Evolutionary conservation across 768 basidiomycete species (phyloP), one percentile per base, ranked within the genome.

Genomic region (Suillus tomentosus): DNA sequence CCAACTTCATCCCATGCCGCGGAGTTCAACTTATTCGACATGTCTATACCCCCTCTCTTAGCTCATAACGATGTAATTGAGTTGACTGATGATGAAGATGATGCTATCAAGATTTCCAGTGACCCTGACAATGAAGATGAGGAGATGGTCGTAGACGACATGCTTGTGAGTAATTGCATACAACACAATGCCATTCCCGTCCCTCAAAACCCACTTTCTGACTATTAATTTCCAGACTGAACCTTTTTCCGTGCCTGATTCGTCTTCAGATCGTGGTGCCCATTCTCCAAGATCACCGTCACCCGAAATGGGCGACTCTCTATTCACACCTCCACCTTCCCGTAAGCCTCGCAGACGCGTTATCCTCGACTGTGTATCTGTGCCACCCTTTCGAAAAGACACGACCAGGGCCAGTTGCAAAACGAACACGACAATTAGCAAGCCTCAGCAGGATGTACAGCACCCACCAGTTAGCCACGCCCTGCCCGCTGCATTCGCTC

Each of bases 261-360:
- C 36, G 13, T 39, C 51, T 59, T 60, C 58, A 22, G 17, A 59
- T 31, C 5, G 31, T 17, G 3, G 14, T 24, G 8, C 65, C 17
- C 13, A 15, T 15, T 39, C 2, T 17, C 62, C 64, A 24, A 50
- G 48, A 48, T 57, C 75, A 5, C 55, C 67, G 5, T 47, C 53
- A 19, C 56, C 67, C 22, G 60, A 51, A 27, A 50, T 5, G 3
- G 61, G 69, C 24, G 64, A 57, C 9, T 74, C 71, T 11, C 72
- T 77, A 48, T 76, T 76, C 56, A 76, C 74, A 0, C 76, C 75
- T 31, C 72, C 74, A 14, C 68, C 69, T 4, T 63, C 47, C 7
- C 39, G 62, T 8, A 68, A 53, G 55, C 65, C 40, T 58, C 74
- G 65, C 1, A 22, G 60, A 3, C 66, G 67, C 15, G 1, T 51